Evolutionary conservation across 108 stramenopile species (phyloP), one percentile per base, ranked within the genome.

Genomic region (Nitzschia inconspicua): DNA sequence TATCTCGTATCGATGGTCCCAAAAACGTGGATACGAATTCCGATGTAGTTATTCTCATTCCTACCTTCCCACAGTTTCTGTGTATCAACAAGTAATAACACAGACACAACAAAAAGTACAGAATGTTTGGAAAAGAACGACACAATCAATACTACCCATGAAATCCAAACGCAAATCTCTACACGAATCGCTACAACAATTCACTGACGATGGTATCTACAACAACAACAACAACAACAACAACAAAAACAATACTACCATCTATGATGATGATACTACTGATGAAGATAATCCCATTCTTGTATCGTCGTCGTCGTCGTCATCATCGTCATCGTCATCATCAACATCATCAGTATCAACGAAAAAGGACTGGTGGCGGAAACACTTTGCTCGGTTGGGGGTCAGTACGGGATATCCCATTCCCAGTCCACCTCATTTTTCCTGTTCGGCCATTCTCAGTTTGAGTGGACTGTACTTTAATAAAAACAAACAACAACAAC

Each of bases 401-500:
- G 36, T 81, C 24, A 73, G 69, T 41, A 60, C 57, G 2, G 70
- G 73, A 29, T 76, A 57, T 18, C 89, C 89, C 3, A 47, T 85
- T 32, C 85, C 81, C 4, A 18, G 47, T 16, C 66, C 77, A 26
- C 89, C 89, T 0, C 65, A 75, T 25, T 81, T 81, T 56, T 75
- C 85, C 0, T 76, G 70, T 20, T 82, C 66, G 28, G 66, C 73
- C 0, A 14, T 62, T 28, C 57, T 91, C 5, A 74, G 63, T 41
- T 47, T 86, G 70, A 85, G 73, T 56, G 84, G 89, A 16, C 77
- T 87, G 48, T 85, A 87, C 50, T 81, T n/a, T n/a, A n/a, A n/a
- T n/a, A n/a, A n/a, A n/a, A n/a, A n/a, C n/a, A n/a, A n/a, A n/a
- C n/a, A n/a, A n/a, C n/a, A n/a, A n/a, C n/a, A n/a, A n/a, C n/a